Evolutionary conservation across 257 asterid genomes (phyloP).

Genomic region (Solanum etuberosum): DNA sequence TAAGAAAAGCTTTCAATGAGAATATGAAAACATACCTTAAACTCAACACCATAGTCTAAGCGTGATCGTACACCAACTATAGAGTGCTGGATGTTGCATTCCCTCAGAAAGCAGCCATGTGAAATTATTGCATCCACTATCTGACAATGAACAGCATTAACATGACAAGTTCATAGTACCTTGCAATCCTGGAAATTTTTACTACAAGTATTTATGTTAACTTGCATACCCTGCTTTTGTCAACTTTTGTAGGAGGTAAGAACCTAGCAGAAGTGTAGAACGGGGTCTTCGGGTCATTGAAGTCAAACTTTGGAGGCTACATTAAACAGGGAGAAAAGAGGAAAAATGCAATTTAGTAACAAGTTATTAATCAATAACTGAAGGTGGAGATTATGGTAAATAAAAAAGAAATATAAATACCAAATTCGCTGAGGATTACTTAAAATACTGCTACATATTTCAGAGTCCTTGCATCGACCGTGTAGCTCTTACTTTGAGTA

Average conservation of each 20-base stretch:
- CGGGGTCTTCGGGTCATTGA: slow-evolving; percentile 74
- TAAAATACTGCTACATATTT: not conserved
- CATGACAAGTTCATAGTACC: not conserved
- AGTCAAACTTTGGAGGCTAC: slow-evolving; percentile 73
- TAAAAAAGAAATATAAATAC: not conserved
- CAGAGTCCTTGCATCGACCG: not conserved
- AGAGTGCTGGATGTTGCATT: slow-evolving; percentile 72
- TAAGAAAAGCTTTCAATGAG: not conserved
- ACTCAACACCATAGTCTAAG: slow-evolving; percentile 75
- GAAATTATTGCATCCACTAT: slow-evolving; percentile 78
- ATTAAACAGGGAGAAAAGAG: not conserved
- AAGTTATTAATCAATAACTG: not conserved
- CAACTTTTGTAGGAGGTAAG: slow-evolving; percentile 88
- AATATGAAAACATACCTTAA: slow-evolving; percentile 34
- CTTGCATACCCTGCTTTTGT: slow-evolving; percentile 67
- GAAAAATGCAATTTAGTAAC: not conserved
- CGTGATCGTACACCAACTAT: slow-evolving; percentile 85
- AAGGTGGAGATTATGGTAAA: not conserved
- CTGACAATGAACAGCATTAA: slow-evolving; percentile 24
- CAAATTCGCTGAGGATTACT: not conserved
- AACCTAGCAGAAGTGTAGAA: slow-evolving; percentile 85
- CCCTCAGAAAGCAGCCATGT: slow-evolving; percentile 86
- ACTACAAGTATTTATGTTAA: not conserved
- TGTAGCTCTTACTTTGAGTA: not conserved
- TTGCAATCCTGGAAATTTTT: not conserved